Conservation (phyloP, 2,329 filamentous ascomycete genomes). For the Paraphoma chrysanthemicola region DNA sequence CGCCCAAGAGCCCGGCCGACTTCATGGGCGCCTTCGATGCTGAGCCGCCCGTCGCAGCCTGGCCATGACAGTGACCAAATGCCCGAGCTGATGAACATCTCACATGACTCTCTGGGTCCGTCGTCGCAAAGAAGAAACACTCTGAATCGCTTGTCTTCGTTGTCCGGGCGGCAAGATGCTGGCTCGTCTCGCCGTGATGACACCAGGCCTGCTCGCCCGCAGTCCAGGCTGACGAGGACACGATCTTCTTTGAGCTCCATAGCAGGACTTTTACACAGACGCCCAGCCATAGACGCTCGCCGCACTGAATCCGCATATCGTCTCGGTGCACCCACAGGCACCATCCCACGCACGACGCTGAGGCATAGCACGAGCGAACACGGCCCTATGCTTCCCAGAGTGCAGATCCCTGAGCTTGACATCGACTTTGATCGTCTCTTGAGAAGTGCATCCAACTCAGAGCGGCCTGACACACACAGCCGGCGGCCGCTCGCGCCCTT, state of each 20-base stretch:
- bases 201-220: constrained; percentile 28
- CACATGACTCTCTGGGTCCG: constrained; percentile 24
- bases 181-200: constrained; percentile 31
- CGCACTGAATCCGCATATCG: constrained; percentile 19
- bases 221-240: constrained; percentile 42
- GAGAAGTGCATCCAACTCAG: constrained; percentile 19
- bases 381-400: constrained; percentile 40
- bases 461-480: constrained; percentile 22
- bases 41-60: constrained; percentile 22
- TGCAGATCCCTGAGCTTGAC: constrained; percentile 47
- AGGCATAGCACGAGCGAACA: constrained; percentile 33
- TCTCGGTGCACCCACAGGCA: constrained; percentile 19
- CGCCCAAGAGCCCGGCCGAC: constrained; percentile 38
- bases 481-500: constrained; percentile 25
- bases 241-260: constrained; percentile 48
- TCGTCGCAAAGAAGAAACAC: constrained; percentile 34
- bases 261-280: constrained; percentile 37
- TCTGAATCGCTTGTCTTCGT: constrained; percentile 39
- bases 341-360: constrained; percentile 25
- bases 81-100: constrained; percentile 26
- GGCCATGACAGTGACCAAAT: constrained; percentile 18
- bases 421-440: constrained; percentile 47
- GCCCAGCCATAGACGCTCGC: constrained; percentile 28
- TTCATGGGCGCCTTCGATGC: constrained; percentile 42
- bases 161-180: constrained; percentile 38